phyloP scores from a whole-genome alignment of 352 stramenopile genomes.

The Phytopythium ostracodes region DNA sequence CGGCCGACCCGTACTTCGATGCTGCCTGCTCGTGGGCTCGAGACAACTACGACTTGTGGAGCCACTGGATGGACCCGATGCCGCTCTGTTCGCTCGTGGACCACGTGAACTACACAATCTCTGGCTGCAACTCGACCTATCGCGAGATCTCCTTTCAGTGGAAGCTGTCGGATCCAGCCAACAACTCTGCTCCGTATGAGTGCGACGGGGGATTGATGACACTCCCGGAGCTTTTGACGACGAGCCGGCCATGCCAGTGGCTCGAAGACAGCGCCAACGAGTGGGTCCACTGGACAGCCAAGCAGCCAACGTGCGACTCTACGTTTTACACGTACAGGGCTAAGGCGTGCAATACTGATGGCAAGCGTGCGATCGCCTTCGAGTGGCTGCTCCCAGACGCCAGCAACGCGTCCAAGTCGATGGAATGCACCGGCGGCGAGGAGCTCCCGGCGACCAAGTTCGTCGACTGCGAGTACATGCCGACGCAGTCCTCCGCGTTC shows the following conservation, averaged over 20 bases:
- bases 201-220: conserved; percentile 20
- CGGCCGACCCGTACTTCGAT: conserved; percentile 22
- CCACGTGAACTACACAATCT: conserved; percentile 14
- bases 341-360: conserved; percentile 8
- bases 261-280: neutral
- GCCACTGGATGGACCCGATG: conserved; percentile 5
- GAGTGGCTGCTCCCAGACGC: conserved; percentile 15
- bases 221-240: conserved; percentile 14
- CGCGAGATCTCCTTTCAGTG: conserved; percentile 14
- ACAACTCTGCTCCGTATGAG: conserved; percentile 18
- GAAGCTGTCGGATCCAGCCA: conserved; percentile 11
- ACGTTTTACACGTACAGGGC: conserved; percentile 27
- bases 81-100: conserved; percentile 7
- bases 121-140: conserved; percentile 7
- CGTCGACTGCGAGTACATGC: conserved; percentile 15
- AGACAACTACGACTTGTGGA: conserved; percentile 20
- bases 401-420: conserved; percentile 3
- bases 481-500: conserved; percentile 2
- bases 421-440: conserved; percentile 13
- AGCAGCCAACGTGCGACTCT: conserved; percentile 17
- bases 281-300: conserved; percentile 21
- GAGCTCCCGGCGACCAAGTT: neutral
- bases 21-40: conserved; percentile 28
- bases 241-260: conserved; percentile 28
- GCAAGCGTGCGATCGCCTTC: conserved; percentile 6